These are phyloP conservation scores for Aspergillus pseudoviridinutans DNA, from an alignment of 2,329 filamentous ascomycete species.

Conservation along the genomic window DNA sequence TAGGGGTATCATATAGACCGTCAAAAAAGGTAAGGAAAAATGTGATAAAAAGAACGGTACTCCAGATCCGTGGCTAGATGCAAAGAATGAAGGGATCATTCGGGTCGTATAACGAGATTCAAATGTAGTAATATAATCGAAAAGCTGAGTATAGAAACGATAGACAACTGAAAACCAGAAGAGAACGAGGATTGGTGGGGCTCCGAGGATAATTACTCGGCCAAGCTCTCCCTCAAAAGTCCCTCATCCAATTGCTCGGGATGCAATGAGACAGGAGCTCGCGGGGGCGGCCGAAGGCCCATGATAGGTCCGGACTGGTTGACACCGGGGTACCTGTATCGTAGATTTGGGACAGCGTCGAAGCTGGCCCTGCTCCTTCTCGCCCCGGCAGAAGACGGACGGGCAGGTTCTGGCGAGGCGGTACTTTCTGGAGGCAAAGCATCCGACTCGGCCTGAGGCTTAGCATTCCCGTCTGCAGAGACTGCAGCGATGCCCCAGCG, in stretches of 20 bases:
- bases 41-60: background rate
- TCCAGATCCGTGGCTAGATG: background rate
- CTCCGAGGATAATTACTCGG: constrained; percentile 31
- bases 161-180: background rate
- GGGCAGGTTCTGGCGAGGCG: constrained; percentile 33
- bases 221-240: constrained; percentile 58
- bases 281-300: constrained; percentile 60
- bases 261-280: constrained; percentile 54
- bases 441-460: constrained; percentile 2
- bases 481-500: constrained; percentile 57
- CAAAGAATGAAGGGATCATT: background rate
- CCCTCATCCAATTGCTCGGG: constrained; percentile 57
- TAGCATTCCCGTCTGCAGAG: constrained; percentile 10
- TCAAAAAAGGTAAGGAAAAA: background rate
- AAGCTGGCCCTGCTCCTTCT: constrained; percentile 17
- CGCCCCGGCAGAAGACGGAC: constrained; percentile 64
- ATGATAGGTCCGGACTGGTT: constrained; percentile 74
- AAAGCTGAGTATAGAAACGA: background rate
- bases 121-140: background rate
- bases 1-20: background rate
- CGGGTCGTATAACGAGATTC: background rate
- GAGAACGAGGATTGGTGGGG: background rate
- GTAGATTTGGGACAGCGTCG: constrained; percentile 8
- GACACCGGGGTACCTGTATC: constrained; percentile 62
- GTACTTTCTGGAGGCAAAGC: constrained; percentile 11